Conservation (phyloP, 1,284 basidiomycete species). For the Kalmanozyma brasiliensis region DNA sequence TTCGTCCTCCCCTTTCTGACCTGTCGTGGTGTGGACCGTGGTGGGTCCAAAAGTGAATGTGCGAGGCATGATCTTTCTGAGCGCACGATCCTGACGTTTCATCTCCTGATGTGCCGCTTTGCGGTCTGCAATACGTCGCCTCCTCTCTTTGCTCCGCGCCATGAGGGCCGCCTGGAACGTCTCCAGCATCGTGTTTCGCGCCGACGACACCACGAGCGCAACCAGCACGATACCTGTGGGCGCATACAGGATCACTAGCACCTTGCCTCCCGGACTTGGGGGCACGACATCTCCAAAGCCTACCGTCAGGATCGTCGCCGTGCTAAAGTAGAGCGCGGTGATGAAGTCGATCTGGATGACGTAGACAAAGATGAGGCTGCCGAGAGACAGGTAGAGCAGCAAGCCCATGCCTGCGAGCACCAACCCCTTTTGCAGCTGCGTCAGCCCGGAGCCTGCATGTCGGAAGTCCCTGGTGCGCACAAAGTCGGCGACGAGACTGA, state of each 20-base stretch:
- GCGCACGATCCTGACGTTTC: conserved; percentile 29
- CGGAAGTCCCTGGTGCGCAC: conserved; percentile 75
- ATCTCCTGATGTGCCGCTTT: conserved; percentile 24
- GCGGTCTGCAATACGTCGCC: conserved; percentile 20
- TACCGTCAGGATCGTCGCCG: conserved; percentile 75
- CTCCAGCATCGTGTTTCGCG: conserved; percentile 79
- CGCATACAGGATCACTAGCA: conserved; percentile 60
- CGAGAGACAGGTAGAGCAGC: conserved; percentile 76
- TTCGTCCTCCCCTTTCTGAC: not conserved
- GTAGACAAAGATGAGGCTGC: conserved; percentile 51
- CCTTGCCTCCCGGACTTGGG: conserved; percentile 71
- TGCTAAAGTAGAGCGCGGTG: conserved; percentile 74
- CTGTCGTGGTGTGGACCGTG: not conserved
- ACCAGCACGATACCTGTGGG: conserved; percentile 68
- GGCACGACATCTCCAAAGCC: conserved; percentile 83
- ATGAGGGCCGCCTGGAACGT: conserved; percentile 59
- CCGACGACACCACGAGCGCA: conserved; percentile 75
- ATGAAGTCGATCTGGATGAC: conserved; percentile 68
- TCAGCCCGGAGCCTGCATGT: conserved; percentile 77
- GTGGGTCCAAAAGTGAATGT: conserved; percentile 20
- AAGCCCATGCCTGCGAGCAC: conserved; percentile 74
- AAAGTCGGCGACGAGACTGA: conserved; percentile 76
- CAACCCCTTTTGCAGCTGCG: conserved; percentile 79
- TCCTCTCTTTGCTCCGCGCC: conserved; percentile 28
- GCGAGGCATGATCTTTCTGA: conserved; percentile 22